Percentiles rank a stretch among this genome's conserved stretches.
Conservation (phyloP, 768 basidiomycete species). For the Chalciporus sphaerocephalus region DNA sequence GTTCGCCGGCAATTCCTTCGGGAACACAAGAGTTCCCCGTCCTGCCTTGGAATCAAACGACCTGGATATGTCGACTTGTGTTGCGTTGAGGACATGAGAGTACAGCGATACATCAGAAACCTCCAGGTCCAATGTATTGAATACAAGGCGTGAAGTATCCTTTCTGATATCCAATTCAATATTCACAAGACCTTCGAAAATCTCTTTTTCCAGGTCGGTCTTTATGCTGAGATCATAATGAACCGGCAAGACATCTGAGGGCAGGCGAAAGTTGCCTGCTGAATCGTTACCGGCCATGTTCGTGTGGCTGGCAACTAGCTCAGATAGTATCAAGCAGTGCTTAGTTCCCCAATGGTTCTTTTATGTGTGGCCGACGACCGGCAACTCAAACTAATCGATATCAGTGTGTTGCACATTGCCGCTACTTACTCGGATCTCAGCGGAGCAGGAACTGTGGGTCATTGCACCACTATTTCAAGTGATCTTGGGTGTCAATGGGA, state of each 20-base stretch:
- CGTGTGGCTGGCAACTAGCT: no score
- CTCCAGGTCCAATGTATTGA: slow-evolving; percentile 63
- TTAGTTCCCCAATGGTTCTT: no score
- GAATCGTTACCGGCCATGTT: no score
- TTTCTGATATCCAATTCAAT: slow-evolving; percentile 66
- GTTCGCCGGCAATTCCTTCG: slow-evolving; percentile 53
- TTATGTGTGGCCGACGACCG: no score
- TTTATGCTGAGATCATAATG: slow-evolving; percentile 74
- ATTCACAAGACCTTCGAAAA: slow-evolving; percentile 69
- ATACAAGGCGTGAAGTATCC: slow-evolving; percentile 55
- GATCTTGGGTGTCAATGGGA: background rate
- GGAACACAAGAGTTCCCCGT: slow-evolving; percentile 62
- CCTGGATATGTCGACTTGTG: slow-evolving; percentile 42
- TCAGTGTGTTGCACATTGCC: no score
- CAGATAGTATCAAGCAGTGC: no score
- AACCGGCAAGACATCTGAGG: slow-evolving; percentile 55
- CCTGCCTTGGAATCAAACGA: slow-evolving; percentile 59
- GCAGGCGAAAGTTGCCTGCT: slow-evolving; percentile 42
- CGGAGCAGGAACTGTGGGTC: no score
- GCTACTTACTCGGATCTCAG: no score
- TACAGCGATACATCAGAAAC: slow-evolving; percentile 55
- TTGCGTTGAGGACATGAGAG: slow-evolving; percentile 48
- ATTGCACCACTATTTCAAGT: no score
- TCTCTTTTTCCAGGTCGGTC: slow-evolving; percentile 69
- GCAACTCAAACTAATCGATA: no score